Evolutionary conservation across 2,329 filamentous ascomycete species (phyloP).

Genomic region (Tolypocladium cylindrosporum): DNA sequence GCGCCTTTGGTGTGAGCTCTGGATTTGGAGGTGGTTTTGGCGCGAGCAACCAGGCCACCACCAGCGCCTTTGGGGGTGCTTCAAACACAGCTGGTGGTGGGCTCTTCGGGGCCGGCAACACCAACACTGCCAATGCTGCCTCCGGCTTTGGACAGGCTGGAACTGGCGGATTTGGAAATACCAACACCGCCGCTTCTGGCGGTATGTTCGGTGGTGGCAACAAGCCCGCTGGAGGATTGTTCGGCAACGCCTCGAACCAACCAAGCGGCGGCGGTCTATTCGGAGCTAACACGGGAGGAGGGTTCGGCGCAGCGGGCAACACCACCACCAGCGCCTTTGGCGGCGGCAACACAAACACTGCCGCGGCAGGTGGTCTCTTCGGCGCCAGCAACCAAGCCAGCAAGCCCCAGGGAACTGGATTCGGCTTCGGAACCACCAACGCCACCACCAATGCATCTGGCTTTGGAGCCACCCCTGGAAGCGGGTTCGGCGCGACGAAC

Average conservation of each 20-base stretch:
- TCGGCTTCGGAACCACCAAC: constrained; percentile 32
- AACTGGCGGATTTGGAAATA: constrained; percentile 32
- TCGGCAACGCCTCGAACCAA: constrained; percentile 12
- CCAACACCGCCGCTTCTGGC: constrained; percentile 13
- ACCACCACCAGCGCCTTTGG: constrained; percentile 22
- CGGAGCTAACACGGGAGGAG: constrained; percentile 17
- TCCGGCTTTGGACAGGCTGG: constrained; percentile 9
- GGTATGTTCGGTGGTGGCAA: constrained; percentile 27
- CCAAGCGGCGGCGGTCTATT: constrained; percentile 14
- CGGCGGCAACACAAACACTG: constrained; percentile 14
- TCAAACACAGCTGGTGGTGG: constrained; percentile 20
- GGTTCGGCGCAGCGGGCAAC: constrained; percentile 24
- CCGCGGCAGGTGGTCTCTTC: constrained; percentile 28
- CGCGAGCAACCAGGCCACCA: constrained; percentile 18
- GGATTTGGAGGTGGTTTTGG: constrained; percentile 44
- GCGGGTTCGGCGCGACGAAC: constrained; percentile 24
- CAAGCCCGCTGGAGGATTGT: constrained; percentile 14
- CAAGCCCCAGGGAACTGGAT: constrained; percentile 25
- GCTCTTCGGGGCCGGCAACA: constrained; percentile 23
- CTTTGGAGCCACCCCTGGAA: constrained; percentile 13
- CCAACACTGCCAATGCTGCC: constrained; percentile 18
- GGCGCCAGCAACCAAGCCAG: constrained; percentile 25
- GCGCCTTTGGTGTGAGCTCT: constrained; percentile 64
- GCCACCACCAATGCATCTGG: constrained; percentile 13
- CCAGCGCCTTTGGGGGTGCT: constrained; percentile 35